Evolutionary conservation across 441 rosid genomes (phyloP).

Genomic region (Aleurites moluccanus): DNA sequence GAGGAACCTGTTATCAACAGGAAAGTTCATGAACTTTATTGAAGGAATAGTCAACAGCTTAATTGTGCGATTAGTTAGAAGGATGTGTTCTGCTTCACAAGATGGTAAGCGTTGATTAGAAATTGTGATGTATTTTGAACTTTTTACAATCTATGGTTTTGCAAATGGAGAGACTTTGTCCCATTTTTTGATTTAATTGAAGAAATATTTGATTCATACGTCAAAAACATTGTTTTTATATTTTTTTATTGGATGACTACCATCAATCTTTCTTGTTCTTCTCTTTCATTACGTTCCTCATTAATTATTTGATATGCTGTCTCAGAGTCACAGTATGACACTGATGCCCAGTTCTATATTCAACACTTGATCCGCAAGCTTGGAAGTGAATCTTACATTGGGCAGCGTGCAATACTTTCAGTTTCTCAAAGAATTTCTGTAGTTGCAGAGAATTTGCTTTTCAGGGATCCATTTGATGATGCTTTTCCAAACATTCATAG

Average conservation of each 20-base stretch:
- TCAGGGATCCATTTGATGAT: slow-evolving; percentile 80
- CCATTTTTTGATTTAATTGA: background rate
- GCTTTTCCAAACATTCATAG: slow-evolving; percentile 60
- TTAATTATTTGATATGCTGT: slow-evolving; percentile 30
- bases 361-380: slow-evolving; percentile 84
- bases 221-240: background rate
- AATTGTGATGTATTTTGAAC: background rate
- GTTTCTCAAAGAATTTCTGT: slow-evolving; percentile 62
- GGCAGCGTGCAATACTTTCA: slow-evolving; percentile 62
- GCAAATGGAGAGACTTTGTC: background rate
- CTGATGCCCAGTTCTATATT: slow-evolving; percentile 46
- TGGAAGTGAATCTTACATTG: slow-evolving; percentile 63
- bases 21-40: slow-evolving; percentile 43
- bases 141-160: background rate
- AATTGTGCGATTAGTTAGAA: slow-evolving; percentile 53
- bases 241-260: slow-evolving; percentile 1
- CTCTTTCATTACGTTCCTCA: background rate
- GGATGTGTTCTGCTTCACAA: slow-evolving; percentile 55
- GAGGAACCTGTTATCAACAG: slow-evolving; percentile 53
- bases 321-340: slow-evolving; percentile 39
- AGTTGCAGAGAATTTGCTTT: slow-evolving; percentile 63
- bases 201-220: background rate
- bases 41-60: slow-evolving; percentile 62
- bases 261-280: background rate
- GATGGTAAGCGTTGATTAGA: slow-evolving; percentile 40